Evolutionary conservation across 495 filamentous ascomycete species (phyloP), one percentile per base, ranked within the genome.

Genomic region (Neurospora discreta): DNA sequence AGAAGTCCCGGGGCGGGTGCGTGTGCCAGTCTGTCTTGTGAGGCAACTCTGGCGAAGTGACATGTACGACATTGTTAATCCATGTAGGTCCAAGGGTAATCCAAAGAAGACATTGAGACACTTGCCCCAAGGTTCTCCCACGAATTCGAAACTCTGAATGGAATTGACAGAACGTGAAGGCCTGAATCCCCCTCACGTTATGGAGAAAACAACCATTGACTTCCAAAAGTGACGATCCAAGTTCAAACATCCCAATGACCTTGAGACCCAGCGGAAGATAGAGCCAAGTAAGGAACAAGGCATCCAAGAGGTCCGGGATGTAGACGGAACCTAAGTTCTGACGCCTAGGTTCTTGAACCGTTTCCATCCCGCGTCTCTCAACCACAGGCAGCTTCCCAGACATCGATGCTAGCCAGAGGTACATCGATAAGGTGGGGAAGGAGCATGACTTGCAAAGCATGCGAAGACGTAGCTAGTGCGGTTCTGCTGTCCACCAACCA

Each of bases 381-480:
- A 65, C 52, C 52, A 33, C 52, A 65, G 26, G 9, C 52, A 26
- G 13, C 2, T 18, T 18, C 33, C 52, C 52, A 65, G 52, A 18
- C 26, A 65, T 33, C 2, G 6, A 30, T 33, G 33, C 40, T 43
- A 38, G 41, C 69, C 33, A 18, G 23, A 33, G 23, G 36, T 39
- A 69, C 36, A 10, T 41, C 42, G 69, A 71, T 68, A 46, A 65
- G 73, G 73, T 44, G 77, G 78, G 72, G 75, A 70, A 76, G 73
- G 71, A 72, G 75, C 74, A 77, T 79, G 78, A 78, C 78, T 75
- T 76, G 74, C 72, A 69, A 73, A 68, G 41, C 73, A 79, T 78
- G 78, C 77, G 77, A 75, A 77, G 77, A 36, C 70, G 70, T 68
- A 74, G 68, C 68, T 71, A 68, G 68, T 52, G 71, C 71, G 67